Base-by-base conservation (phyloP, 176 grass and related monocot genomes). In the Oryza meyeriana region DNA sequence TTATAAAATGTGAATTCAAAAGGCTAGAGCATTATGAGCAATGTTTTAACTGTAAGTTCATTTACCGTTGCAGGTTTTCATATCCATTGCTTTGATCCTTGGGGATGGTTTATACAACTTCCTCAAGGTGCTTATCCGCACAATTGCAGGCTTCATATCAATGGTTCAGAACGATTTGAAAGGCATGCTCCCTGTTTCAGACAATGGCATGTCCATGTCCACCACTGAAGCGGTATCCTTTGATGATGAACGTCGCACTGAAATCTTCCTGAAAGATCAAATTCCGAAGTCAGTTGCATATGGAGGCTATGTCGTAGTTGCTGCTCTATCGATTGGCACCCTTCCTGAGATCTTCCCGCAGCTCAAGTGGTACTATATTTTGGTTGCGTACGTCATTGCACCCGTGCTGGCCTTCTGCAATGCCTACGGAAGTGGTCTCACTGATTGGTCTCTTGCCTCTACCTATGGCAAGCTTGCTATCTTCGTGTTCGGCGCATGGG, bases 401-500 rank as follows among this genome's bases (percentile, higher is more conserved):
- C 96, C 96, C 6, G 27, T 93, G 0, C 87, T 98, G 27, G 95
- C 95, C 66, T 98, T 98, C 62, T 98, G 92, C 87, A 98, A 98
- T 73, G 92, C 96, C n/a, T 98, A 98, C 2, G 92, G 96, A 48
- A 93, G 88, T 59, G 96, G 96, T 25, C 92, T 98, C 58, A 98
- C 96, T 14, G 96, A 98, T 62, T 98, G 95, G 95, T 95, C 93
- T 41, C 88, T 98, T 26, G 92, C 95, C 16, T 98, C 95, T 25
- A 93, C 92, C 35, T 98, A 98, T 35, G 96, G 96, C 57, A 98
- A 98, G 87, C 96, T 98, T 50, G 88, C 89, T 12, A 99, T 99
- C 58, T 99, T 99, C n/a, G 74, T 91, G 10, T 91, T 95, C 32
- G 93, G 96, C 25, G 90, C 93, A 35, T 99, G 96, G 96, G 93